phyloP scores from a whole-genome alignment of 129 eudicot species.

The Lonicera japonica region DNA sequence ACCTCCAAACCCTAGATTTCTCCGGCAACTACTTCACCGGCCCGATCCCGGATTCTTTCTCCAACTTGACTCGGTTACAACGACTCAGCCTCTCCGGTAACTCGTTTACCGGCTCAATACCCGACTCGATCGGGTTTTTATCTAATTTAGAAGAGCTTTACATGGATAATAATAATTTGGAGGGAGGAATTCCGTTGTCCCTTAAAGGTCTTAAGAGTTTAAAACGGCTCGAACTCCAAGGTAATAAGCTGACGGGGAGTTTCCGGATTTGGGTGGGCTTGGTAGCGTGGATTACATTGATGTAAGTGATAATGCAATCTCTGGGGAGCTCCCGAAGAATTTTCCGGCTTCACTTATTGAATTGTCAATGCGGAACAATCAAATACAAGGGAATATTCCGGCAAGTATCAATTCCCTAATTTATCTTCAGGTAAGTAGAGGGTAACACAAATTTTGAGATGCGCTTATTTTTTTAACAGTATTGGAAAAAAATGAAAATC shows the following conservation, averaged over 20 bases:
- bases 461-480: no score
- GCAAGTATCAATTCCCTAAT: slow-evolving; percentile 11
- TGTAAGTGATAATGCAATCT: slow-evolving; percentile 54
- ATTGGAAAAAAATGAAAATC: no score
- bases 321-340: slow-evolving; percentile 43
- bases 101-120: slow-evolving; percentile 59
- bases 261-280: slow-evolving; percentile 68
- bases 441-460: no score
- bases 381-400: slow-evolving; percentile 48
- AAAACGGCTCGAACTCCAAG: slow-evolving; percentile 66
- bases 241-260: slow-evolving; percentile 55
- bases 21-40: slow-evolving; percentile 70
- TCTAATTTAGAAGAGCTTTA: slow-evolving; percentile 47
- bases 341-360: slow-evolving; percentile 45
- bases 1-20: slow-evolving; percentile 57
- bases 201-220: slow-evolving; percentile 43
- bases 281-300: slow-evolving; percentile 40
- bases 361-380: slow-evolving; percentile 50
- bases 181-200: slow-evolving; percentile 43
- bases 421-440: slow-evolving; percentile 63
- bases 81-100: slow-evolving; percentile 54
- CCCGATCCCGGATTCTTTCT: slow-evolving; percentile 49
- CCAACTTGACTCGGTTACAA: slow-evolving; percentile 41
- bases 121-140: slow-evolving; percentile 46
- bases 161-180: slow-evolving; percentile 49